Evolutionary conservation across 306 rosid genomes (phyloP).

Genomic region (Dalbergia cultrata): DNA sequence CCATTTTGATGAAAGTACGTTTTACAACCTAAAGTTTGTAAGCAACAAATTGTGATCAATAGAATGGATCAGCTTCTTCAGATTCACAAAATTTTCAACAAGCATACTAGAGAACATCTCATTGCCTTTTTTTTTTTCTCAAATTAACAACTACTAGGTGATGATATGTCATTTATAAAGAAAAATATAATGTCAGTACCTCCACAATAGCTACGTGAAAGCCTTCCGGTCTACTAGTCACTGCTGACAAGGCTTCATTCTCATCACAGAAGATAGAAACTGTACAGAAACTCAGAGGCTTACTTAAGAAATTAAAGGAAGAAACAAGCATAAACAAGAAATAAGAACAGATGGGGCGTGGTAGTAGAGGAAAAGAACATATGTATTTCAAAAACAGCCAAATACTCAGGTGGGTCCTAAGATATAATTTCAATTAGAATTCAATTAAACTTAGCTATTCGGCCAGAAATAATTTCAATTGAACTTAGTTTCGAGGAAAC

Average conservation of each 20-base stretch:
- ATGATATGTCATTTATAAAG: not conserved
- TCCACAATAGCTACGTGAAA: slow-evolving; percentile 86
- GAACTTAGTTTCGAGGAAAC: slow-evolving; percentile 16
- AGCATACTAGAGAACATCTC: slow-evolving; percentile 26
- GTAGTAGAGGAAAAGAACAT: not conserved
- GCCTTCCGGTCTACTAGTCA: slow-evolving; percentile 66
- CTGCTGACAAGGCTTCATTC: slow-evolving; percentile 75
- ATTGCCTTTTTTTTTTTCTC: not conserved
- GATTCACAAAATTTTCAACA: slow-evolving; percentile 2
- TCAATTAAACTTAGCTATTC: not conserved
- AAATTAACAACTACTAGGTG: slow-evolving; percentile 14
- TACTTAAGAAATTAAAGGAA: slow-evolving; percentile 39
- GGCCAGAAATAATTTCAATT: not conserved
- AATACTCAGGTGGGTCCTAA: slow-evolving; percentile 21
- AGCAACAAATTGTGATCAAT: slow-evolving; percentile 20
- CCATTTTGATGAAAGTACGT: not conserved
- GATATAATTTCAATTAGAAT: slow-evolving; percentile 25
- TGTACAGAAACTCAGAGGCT: slow-evolving; percentile 45
- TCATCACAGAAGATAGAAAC: slow-evolving; percentile 72
- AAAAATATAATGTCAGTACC: slow-evolving; percentile 55
- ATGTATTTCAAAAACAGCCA: slow-evolving; percentile 4
- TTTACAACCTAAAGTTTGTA: slow-evolving; percentile 1
- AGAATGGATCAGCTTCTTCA: slow-evolving; percentile 14
- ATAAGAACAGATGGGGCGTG: slow-evolving; percentile 14
- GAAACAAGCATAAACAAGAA: slow-evolving; percentile 7